Conservation (phyloP, 257 asterid genomes). For the Solanum medicagineum region DNA sequence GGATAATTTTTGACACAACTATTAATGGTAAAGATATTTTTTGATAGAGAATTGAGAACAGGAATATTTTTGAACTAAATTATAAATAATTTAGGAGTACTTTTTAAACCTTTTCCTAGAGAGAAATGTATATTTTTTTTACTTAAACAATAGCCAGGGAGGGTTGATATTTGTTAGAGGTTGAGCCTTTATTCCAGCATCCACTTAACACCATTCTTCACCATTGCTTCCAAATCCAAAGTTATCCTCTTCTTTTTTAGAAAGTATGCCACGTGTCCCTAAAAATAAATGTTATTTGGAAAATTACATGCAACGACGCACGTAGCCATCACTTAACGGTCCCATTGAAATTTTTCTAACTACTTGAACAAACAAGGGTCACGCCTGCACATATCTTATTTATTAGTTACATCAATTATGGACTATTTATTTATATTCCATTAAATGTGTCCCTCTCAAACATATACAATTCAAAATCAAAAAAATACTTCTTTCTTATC, state of each 20-base stretch:
- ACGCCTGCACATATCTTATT: constrained; percentile 19
- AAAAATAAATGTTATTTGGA: neutral
- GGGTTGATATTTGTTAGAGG: neutral
- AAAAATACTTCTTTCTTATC: too few relatives aligned
- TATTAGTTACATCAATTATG: constrained; percentile 14
- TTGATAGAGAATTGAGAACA: too few relatives aligned
- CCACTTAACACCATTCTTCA: constrained; percentile 16
- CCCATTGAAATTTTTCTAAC: constrained; percentile 11
- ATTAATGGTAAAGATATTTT: too few relatives aligned
- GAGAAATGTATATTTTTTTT: too few relatives aligned
- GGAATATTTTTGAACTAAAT: too few relatives aligned
- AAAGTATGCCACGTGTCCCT: constrained; percentile 12
- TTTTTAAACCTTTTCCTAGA: too few relatives aligned
- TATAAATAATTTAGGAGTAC: too few relatives aligned
- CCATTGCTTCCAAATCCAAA: constrained; percentile 33
- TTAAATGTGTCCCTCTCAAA: neutral
- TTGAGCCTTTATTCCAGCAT: neutral
- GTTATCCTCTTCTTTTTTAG: neutral
- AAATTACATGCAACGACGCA: constrained; percentile 8
- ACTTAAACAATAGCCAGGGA: too few relatives aligned
- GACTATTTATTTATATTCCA: neutral
- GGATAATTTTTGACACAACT: too few relatives aligned
- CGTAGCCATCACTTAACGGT: constrained; percentile 12
- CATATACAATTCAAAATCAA: neutral
- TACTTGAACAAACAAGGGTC: constrained; percentile 13